phyloP scores from a whole-genome alignment of 1,139 yeast species.

The Taiozyma onychis region DNA sequence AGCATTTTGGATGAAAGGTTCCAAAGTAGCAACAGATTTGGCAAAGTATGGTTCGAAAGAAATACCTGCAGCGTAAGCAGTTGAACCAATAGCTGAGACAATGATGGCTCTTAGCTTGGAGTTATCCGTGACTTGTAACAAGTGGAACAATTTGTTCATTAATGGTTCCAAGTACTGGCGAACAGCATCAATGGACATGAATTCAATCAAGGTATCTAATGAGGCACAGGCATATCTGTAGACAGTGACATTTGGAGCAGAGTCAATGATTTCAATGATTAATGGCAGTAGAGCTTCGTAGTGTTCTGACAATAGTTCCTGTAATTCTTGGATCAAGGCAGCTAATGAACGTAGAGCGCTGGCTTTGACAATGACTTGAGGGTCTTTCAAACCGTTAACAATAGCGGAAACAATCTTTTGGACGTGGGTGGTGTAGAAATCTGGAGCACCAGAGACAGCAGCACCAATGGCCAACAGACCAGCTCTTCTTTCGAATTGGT shows the following conservation, averaged over 20 bases:
- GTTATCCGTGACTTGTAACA: conserved; percentile 60
- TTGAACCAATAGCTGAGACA: conserved; percentile 94
- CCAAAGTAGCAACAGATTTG: conserved; percentile 72
- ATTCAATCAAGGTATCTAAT: conserved; percentile 86
- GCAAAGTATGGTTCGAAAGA: conserved; percentile 82
- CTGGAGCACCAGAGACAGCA: conserved; percentile 92
- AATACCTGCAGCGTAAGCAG: conserved; percentile 93
- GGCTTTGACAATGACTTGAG: conserved; percentile 71
- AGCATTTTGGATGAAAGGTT: conserved; percentile 70
- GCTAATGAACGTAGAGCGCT: conserved; percentile 83
- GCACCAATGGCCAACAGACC: conserved; percentile 78
- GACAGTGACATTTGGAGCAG: conserved; percentile 76
- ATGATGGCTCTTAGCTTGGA: conserved; percentile 78
- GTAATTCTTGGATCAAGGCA: conserved; percentile 76
- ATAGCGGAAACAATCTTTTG: conserved; percentile 68
- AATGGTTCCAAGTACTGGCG: conserved; percentile 78
- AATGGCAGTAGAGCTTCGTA: conserved; percentile 82
- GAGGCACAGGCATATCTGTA: conserved; percentile 91
- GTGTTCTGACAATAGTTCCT: conserved; percentile 75
- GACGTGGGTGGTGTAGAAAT: conserved; percentile 72
- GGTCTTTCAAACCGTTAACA: conserved; percentile 71
- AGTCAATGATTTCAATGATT: conserved; percentile 80
- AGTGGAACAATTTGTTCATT: conserved; percentile 81
- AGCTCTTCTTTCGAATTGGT: conserved; percentile 82
- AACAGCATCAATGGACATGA: conserved; percentile 83